A percentile compares a stretch with the other conserved stretches of the same genome.
These are phyloP conservation scores for Ballota nigra DNA, from an alignment of 257 asterid genomes.

Conservation along the genomic window DNA sequence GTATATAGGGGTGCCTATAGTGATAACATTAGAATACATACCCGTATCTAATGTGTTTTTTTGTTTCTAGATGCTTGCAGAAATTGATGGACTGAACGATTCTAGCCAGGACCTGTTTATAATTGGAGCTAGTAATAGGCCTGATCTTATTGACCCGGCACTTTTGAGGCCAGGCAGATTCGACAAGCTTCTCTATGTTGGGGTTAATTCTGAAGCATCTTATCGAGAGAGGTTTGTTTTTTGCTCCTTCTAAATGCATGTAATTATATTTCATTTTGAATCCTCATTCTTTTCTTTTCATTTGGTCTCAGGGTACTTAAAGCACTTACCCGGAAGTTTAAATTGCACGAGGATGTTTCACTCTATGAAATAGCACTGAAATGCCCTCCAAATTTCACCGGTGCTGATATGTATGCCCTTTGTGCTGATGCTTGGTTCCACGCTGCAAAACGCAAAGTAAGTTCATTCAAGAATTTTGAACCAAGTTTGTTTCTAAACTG, in stretches of 20 bases:
- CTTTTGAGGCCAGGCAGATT: constrained; percentile 98
- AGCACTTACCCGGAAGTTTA: constrained; percentile 89
- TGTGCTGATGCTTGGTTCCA: constrained; percentile 99
- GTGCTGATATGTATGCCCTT: constrained; percentile 97
- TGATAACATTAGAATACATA: neutral
- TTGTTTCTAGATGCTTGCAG: constrained; percentile 83
- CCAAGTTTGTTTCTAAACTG: no score
- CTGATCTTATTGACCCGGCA: constrained; percentile 95
- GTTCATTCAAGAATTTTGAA: neutral
- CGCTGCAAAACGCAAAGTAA: constrained; percentile 86
- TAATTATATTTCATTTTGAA: constrained; percentile 1
- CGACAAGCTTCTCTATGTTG: constrained; percentile 97
- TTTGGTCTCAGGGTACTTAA: constrained; percentile 65
- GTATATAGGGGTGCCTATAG: neutral
- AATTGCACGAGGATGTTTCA: constrained; percentile 73
- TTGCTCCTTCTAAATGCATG: neutral
- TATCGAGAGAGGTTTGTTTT: constrained; percentile 75
- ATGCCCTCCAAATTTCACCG: constrained; percentile 95
- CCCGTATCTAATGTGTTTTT: constrained; percentile 21
- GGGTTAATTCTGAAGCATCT: constrained; percentile 92
- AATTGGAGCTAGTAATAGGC: constrained; percentile 98
- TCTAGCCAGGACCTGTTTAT: constrained; percentile 94
- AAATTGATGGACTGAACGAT: constrained; percentile 93
- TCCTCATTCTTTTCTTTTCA: neutral
- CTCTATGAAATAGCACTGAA: constrained; percentile 67